A percentile compares a stretch with the other conserved stretches of the same genome.
phyloP scores from a whole-genome alignment of 1,284 basidiomycete genomes.

The Tilletiopsis washingtonensis region DNA sequence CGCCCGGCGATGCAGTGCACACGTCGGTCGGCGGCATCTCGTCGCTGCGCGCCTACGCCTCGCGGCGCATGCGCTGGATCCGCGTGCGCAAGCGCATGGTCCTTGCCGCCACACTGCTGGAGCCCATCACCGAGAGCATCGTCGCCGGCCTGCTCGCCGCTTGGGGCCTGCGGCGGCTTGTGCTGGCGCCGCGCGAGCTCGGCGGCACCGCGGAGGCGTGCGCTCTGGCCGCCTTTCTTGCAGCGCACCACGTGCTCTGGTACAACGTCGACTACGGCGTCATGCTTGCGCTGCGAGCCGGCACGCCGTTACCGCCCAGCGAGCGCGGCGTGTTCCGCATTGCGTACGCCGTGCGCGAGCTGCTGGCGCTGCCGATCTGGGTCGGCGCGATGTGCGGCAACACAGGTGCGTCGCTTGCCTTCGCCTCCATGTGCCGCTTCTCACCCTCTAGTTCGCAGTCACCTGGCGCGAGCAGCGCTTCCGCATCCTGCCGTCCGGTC shows the following conservation, averaged over 20 bases:
- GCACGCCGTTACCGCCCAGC: background rate
- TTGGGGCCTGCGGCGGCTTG: constrained; percentile 17
- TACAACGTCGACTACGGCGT: constrained; percentile 15
- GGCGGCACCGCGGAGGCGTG: background rate
- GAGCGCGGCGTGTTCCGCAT: constrained; percentile 5
- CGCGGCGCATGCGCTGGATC: constrained; percentile 45
- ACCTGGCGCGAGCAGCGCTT: background rate
- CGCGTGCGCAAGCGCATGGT: constrained; percentile 45
- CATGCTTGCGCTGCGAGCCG: constrained; percentile 12
- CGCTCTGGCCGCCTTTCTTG: constrained; percentile 4
- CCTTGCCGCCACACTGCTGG: constrained; percentile 35
- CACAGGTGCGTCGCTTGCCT: constrained; percentile 35
- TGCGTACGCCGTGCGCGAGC: constrained; percentile 38
- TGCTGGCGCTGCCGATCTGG: constrained; percentile 44
- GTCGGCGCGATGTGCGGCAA: constrained; percentile 36
- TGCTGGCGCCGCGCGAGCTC: constrained; percentile 4
- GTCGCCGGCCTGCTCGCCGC: constrained; percentile 35
- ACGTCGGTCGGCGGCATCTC: constrained; percentile 43
- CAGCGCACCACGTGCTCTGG: constrained; percentile 13
- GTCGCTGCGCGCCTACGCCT: constrained; percentile 35
- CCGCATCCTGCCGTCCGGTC: background rate
- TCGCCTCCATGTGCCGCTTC: background rate
- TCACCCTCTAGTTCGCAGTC: no score
- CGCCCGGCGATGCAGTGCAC: constrained; percentile 33
- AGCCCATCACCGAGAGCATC: constrained; percentile 44